phyloP scores from a whole-genome alignment of 495 filamentous ascomycete genomes.

The Cairneyella variabilis region DNA sequence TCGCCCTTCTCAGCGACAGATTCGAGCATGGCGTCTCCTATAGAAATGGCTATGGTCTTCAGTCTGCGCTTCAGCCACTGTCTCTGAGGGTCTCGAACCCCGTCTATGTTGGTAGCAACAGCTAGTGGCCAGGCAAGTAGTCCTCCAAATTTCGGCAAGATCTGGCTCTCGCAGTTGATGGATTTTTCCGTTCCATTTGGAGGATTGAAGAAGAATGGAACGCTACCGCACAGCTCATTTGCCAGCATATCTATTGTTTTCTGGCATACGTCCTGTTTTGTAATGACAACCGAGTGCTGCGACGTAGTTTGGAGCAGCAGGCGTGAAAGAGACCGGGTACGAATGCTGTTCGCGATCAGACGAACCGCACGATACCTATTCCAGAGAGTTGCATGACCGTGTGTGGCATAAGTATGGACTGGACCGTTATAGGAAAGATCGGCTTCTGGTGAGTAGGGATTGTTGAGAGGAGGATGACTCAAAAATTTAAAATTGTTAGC shows the following conservation, averaged over 20 bases:
- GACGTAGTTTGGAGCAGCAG: slow-evolving; percentile 1
- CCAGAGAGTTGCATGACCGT: slow-evolving; percentile 29
- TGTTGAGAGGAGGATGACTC: neutral
- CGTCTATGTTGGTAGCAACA: slow-evolving; percentile 23
- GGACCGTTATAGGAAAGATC: slow-evolving; percentile 1
- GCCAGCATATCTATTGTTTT: slow-evolving; percentile 20
- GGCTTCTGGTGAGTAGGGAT: neutral
- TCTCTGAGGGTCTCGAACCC: slow-evolving; percentile 22
- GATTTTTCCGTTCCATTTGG: neutral
- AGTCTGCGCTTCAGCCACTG: slow-evolving; percentile 22
- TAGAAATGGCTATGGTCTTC: slow-evolving; percentile 11
- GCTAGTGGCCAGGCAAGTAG: slow-evolving; percentile 29
- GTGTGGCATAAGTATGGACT: slow-evolving; percentile 18
- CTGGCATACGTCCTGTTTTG: slow-evolving; percentile 14
- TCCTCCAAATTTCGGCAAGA: slow-evolving; percentile 22
- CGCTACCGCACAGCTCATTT: slow-evolving; percentile 20
- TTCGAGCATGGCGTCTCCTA: slow-evolving; percentile 20
- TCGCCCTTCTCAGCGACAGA: slow-evolving; percentile 1
- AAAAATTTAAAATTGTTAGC: slow-evolving; percentile 7
- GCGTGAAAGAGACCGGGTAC: slow-evolving; percentile 12
- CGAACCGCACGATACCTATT: slow-evolving; percentile 27
- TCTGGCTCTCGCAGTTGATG: slow-evolving; percentile 1
- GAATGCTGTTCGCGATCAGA: slow-evolving; percentile 26
- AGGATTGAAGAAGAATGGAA: slow-evolving; percentile 21
- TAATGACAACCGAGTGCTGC: neutral